Percentiles rank a stretch among this genome's conserved stretches.
Evolutionary conservation across 2,329 filamentous ascomycete species (phyloP).

Genomic region (Paecilomyces niveus): DNA sequence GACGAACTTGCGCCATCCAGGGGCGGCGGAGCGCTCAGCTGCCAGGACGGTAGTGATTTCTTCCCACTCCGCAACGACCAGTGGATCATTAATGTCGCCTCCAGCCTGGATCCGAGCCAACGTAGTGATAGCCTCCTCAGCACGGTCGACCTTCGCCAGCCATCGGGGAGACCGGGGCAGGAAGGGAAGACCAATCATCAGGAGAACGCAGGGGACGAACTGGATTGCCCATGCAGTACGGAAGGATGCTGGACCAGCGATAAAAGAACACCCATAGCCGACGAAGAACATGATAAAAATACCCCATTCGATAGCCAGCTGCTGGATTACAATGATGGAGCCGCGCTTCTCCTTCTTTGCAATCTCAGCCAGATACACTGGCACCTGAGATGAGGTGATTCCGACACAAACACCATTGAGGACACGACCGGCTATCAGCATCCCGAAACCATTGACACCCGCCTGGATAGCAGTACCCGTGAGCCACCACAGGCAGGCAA

Average conservation of each 20-base stretch:
- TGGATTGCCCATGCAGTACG: conserved; percentile 42
- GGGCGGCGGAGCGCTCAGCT: conserved; percentile 31
- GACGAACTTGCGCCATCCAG: conserved; percentile 40
- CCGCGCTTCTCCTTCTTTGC: conserved; percentile 27
- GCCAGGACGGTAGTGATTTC: conserved; percentile 38
- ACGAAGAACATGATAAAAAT: conserved; percentile 45
- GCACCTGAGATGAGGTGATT: conserved; percentile 28
- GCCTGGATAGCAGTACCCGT: conserved; percentile 37
- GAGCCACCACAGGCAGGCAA: conserved; percentile 45
- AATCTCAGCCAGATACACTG: conserved; percentile 33
- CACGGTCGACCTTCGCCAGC: conserved; percentile 42
- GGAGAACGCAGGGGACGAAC: conserved; percentile 38
- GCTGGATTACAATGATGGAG: conserved; percentile 24
- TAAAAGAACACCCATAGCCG: conserved; percentile 40
- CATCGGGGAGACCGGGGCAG: conserved; percentile 42
- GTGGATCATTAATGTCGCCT: conserved; percentile 39
- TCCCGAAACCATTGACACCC: conserved; percentile 27
- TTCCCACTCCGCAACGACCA: conserved; percentile 43
- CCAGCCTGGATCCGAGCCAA: conserved; percentile 41
- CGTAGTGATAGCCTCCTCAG: conserved; percentile 38
- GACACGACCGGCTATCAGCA: conserved; percentile 28
- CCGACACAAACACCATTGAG: conserved; percentile 25
- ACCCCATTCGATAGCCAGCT: conserved; percentile 36
- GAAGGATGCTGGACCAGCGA: conserved; percentile 35
- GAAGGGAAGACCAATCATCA: conserved; percentile 40